Evolutionary conservation across 1,284 basidiomycete species (phyloP), one percentile per base, ranked within the genome.

Genomic region (Melampsora occidentalis): DNA sequence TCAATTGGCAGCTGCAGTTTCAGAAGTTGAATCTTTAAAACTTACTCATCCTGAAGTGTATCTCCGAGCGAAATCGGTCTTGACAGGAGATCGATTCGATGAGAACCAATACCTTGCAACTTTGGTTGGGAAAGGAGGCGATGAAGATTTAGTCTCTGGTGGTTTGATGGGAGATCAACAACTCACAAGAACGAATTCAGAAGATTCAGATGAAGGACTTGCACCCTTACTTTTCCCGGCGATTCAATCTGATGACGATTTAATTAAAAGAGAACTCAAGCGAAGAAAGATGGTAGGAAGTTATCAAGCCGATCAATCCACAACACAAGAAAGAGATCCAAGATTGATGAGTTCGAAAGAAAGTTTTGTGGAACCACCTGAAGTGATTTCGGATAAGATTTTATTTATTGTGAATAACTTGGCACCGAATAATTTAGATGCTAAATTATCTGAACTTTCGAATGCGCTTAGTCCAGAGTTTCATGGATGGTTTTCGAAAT

Each of bases 371-470:
- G 84, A 86, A 71, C 97, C 96, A 2, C 88, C 91, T 22, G 93
- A 97, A 82, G 92, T 92, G 79, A 85, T 91, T 28, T 93, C 94
- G 28, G 97, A 99, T 86, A 90, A 90, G 81, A 94, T 99, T 79
- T 86, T 99, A 67, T 99, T 99, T 86, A 94, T 97, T 81, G 90
- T 99, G 84, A 99, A 99, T 86, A 98, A 99, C 81, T 88, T 99
- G 70, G 94, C 96, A 0, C 92, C 93, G 3, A 92, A 87, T 84
- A 99, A 99, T 83, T 93, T 97, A 79, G 93, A 95, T 57, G 82
- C 87, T 42, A 98, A 97, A 84, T 85, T 94, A 48, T 83, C 85
- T 59, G 94, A 97, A 81, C 93, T 97, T 89, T 86, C 86, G 78
- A 88, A 89, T 69, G 85, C 91, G 76, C 94, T 95, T 83, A 87